These are phyloP conservation scores for Phallus indusiatus DNA, from an alignment of 768 basidiomycete species.

Conservation along the genomic window DNA sequence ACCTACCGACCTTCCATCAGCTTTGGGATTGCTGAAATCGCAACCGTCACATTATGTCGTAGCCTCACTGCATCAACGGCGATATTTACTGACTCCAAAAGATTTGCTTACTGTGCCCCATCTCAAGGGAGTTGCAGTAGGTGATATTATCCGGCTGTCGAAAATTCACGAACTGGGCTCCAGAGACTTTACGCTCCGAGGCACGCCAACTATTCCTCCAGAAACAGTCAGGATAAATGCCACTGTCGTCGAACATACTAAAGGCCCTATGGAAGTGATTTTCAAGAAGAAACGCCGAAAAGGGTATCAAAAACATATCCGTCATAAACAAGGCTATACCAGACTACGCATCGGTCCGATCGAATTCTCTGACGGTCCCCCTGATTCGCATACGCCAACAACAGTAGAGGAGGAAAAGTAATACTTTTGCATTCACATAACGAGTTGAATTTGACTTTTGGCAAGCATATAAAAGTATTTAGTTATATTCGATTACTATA, in stretches of 20 bases:
- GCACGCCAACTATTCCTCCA: conserved; percentile 60
- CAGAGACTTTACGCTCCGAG: conserved; percentile 85
- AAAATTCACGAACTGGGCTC: conserved; percentile 93
- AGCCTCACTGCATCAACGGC: conserved; percentile 77
- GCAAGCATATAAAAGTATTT: conserved; percentile 17
- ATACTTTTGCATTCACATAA: too few relatives aligned
- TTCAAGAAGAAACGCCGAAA: conserved; percentile 99
- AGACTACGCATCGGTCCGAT: conserved; percentile 87
- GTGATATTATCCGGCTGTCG: conserved; percentile 73
- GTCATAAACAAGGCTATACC: conserved; percentile 94
- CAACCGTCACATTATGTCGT: conserved; percentile 91
- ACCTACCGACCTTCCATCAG: conserved; percentile 28
- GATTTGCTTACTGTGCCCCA: conserved; percentile 92
- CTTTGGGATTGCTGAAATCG: conserved; percentile 74
- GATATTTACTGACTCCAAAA: conserved; percentile 82
- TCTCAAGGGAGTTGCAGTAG: conserved; percentile 76
- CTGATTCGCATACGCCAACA: conserved; percentile 11
- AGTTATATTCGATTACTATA: conserved; percentile 10
- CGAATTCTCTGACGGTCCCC: conserved; percentile 26
- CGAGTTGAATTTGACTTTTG: too few relatives aligned
- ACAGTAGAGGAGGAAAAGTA: neutral
- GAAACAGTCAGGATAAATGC: conserved; percentile 66
- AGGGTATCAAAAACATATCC: conserved; percentile 90
- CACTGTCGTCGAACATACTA: conserved; percentile 97
- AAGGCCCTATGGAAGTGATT: conserved; percentile 82